Evolutionary conservation across 345 rosid species (phyloP).

Genomic region (Sapria himalayana): DNA sequence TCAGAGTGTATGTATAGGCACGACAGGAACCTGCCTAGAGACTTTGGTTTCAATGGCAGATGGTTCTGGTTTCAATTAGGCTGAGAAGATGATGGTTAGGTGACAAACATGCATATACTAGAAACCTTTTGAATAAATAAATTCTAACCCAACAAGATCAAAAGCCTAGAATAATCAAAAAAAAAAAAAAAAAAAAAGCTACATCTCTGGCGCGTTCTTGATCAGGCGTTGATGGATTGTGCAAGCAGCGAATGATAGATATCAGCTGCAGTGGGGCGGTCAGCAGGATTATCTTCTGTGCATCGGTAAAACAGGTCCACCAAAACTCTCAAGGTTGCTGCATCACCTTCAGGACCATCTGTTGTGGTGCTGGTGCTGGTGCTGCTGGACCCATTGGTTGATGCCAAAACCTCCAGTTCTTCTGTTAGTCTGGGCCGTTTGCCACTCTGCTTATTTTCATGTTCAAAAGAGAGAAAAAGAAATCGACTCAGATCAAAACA

Average conservation of each 20-base stretch:
- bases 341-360: constrained; percentile 23
- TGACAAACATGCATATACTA: constrained; percentile 9
- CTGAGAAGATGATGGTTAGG: not conserved
- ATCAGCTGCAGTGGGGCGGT: constrained; percentile 44
- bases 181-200: constrained; percentile 2
- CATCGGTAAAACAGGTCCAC: constrained; percentile 42
- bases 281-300: constrained; percentile 44
- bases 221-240: constrained; percentile 8
- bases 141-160: constrained; percentile 4
- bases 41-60: too few relatives aligned
- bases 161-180: constrained; percentile 14
- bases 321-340: constrained; percentile 38
- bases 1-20: too few relatives aligned
- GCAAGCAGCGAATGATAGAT: constrained; percentile 28
- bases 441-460: constrained; percentile 35
- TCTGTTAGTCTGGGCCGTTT: constrained; percentile 45
- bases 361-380: constrained; percentile 12
- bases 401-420: constrained; percentile 30
- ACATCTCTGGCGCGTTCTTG: constrained; percentile 6
- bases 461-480: too few relatives aligned
- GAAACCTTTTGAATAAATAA: constrained; percentile 5
- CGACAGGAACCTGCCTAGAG: too few relatives aligned
- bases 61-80: not conserved
- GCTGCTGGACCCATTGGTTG: constrained; percentile 13
- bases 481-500: constrained; percentile 3